phyloP scores from a whole-genome alignment of 495 filamentous ascomycete species.

The Tricharina praecox region DNA sequence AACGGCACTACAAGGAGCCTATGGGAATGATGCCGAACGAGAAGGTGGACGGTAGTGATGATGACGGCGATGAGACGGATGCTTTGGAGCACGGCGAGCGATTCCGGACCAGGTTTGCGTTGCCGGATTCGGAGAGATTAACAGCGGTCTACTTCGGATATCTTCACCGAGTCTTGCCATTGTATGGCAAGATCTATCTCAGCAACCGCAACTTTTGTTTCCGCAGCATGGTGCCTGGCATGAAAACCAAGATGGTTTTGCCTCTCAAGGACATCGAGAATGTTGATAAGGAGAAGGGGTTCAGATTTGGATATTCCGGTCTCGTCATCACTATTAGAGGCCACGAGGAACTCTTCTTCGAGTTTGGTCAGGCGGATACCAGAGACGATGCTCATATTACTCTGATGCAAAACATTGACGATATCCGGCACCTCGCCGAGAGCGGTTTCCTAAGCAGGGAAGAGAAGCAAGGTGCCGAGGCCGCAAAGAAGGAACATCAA shows the following conservation, averaged over 20 bases:
- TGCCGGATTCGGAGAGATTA: constrained; percentile 69
- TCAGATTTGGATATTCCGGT: constrained; percentile 79
- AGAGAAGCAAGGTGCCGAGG: constrained; percentile 53
- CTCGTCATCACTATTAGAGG: constrained; percentile 82
- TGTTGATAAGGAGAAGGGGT: constrained; percentile 87
- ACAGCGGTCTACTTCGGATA: constrained; percentile 82
- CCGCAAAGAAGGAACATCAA: constrained; percentile 65
- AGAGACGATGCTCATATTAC: constrained; percentile 82
- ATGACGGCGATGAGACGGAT: constrained; percentile 50
- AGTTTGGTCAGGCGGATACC: constrained; percentile 58
- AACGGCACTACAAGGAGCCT: constrained; percentile 69
- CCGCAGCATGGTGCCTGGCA: constrained; percentile 75
- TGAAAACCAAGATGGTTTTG: constrained; percentile 80
- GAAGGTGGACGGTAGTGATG: constrained; percentile 36
- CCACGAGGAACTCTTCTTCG: constrained; percentile 94
- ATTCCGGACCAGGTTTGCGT: constrained; percentile 77
- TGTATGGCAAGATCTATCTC: constrained; percentile 95
- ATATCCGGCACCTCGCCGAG: constrained; percentile 52
- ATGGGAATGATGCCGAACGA: constrained; percentile 47
- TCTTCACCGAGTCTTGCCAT: constrained; percentile 69
- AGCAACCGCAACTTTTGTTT: constrained; percentile 85
- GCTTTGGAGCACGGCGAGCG: constrained; percentile 46
- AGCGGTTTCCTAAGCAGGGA: constrained; percentile 51
- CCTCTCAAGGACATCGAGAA: constrained; percentile 88
- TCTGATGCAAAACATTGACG: constrained; percentile 57